Conservation (phyloP, 169 alveolate species). For the Plasmodium malariae region DNA sequence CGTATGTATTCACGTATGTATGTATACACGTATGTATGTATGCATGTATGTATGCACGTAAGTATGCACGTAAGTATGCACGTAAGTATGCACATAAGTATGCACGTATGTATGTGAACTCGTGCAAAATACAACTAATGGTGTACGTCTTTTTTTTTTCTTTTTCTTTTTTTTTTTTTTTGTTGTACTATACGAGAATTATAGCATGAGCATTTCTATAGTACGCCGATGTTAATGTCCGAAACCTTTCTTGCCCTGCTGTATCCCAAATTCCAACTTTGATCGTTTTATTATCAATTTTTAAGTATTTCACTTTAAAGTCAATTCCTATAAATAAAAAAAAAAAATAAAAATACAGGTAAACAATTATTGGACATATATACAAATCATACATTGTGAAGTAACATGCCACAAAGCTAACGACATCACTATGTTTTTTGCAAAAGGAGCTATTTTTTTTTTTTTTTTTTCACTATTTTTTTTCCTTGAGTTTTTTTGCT, state of each 20-base stretch:
- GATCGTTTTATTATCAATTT: conserved; percentile 40
- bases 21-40: neutral
- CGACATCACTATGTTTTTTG: no score
- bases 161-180: conserved; percentile 70
- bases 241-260: conserved; percentile 97
- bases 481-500: neutral
- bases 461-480: neutral
- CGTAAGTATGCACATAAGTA: no score
- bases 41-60: neutral
- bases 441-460: no score
- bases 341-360: no score
- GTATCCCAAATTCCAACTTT: conserved; percentile 98
- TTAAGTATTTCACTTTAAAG: conserved; percentile 39
- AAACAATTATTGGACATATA: no score
- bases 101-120: neutral
- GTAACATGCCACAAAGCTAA: no score
- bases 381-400: no score
- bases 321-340: conserved; percentile 12
- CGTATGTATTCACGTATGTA: no score
- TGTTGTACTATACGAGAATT: conserved; percentile 93
- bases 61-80: no score
- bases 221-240: conserved; percentile 96
- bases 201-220: conserved; percentile 97
- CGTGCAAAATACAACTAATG: neutral
- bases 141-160: neutral